A percentile compares a stretch with the other conserved stretches of the same genome.
These are phyloP conservation scores for Lactifluus subvellereus DNA, from an alignment of 768 basidiomycete genomes.

Conservation along the genomic window DNA sequence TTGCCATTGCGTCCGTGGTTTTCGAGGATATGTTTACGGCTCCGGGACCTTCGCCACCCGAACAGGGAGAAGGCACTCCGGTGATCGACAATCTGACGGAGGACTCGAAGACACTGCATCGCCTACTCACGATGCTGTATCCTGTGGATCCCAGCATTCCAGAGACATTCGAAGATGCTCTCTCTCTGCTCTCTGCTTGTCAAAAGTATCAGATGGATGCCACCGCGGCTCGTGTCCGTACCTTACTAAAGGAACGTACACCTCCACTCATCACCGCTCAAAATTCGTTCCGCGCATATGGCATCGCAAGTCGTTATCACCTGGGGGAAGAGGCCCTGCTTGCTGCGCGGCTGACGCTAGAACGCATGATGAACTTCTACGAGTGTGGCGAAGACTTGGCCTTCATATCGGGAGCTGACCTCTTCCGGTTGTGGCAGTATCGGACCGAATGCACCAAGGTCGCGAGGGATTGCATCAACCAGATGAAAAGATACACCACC, in stretches of 20 bases:
- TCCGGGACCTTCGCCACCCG: not conserved
- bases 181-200: constrained; percentile 5
- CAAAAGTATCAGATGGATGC: constrained; percentile 16
- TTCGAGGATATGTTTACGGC: constrained; percentile 48
- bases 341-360: constrained; percentile 1
- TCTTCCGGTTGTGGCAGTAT: not conserved
- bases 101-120: constrained; percentile 2
- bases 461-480: not conserved
- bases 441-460: not conserved
- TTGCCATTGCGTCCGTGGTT: constrained; percentile 52
- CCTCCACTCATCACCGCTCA: not conserved
- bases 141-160: not conserved
- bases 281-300: constrained; percentile 6
- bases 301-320: constrained; percentile 7
- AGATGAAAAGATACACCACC: not conserved
- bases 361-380: not conserved
- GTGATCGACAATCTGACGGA: not conserved
- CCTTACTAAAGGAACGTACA: not conserved
- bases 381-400: constrained; percentile 2
- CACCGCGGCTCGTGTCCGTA: not conserved
- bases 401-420: constrained; percentile 3
- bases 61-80: not conserved
- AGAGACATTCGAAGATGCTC: not conserved
- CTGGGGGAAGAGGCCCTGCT: constrained; percentile 2
- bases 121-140: constrained; percentile 1